Base-by-base conservation (phyloP, 129 eudicot genomes). In the Heracleum sosnowskyi region DNA sequence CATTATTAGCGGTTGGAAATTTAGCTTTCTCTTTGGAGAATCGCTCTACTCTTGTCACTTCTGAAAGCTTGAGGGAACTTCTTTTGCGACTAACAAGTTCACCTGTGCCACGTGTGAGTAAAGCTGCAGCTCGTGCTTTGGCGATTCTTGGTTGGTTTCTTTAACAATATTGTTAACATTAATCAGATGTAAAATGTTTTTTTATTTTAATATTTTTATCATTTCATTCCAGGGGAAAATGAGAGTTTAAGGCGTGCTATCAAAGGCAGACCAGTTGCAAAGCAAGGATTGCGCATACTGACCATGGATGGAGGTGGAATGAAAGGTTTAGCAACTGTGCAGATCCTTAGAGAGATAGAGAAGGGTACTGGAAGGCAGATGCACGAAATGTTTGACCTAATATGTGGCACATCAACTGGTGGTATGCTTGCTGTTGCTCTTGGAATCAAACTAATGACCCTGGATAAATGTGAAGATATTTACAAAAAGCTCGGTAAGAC, bases 221-320 rank as follows among this genome's bases (percentile, higher is more conserved):
- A 11, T 84, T 82, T 77, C 77, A 37, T 69, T 62, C 20, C 77
- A 96, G 99, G 99, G 81, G 99, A 96, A 82, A 96, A 96, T 86
- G 99, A 96, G 86, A 86, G 84, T 76, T 89, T 96, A 20, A 90
- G 99, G 75, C 97, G 97, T 71, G 95, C 99, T 70, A 87, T 92
- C 39, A 87, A 83, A 89, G 99, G 93, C 75, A 92, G 90, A 82
- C 97, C 85, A 82, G 90, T 96, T 29, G 89, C 97, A 35, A 96
- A 91, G 84, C 93, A 90, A 87, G 99, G 99, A 69, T 82, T 96
- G 71, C 91, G 99, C 80, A 96, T 96, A 69, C 97, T 96, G 75
- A 35, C 99, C n/a, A 96, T 96, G 99, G 99, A 96, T 86, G 99
- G 99, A 77, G 99, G 99, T 70, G 99, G 99, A 73, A 96, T 96